Percentiles rank a stretch among this genome's conserved stretches.
Evolutionary conservation across 2,329 filamentous ascomycete species (phyloP).

Genomic region (Nakataea oryzae): DNA sequence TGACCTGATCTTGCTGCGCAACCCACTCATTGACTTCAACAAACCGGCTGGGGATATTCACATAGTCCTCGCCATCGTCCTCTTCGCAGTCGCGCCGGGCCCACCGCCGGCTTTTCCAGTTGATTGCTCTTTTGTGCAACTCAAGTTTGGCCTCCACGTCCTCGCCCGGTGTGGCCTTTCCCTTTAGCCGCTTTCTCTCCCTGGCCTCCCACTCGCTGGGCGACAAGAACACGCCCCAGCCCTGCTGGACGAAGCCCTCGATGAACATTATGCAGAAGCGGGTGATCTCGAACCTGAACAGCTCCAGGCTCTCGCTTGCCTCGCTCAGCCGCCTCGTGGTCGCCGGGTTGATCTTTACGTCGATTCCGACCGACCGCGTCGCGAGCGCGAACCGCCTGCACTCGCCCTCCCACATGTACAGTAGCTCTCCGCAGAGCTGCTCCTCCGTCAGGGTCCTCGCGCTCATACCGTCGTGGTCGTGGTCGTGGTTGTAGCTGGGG

Average conservation of each 20-base stretch:
- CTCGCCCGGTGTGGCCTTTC: no score
- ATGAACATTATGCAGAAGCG: neutral
- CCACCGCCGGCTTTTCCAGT: neutral
- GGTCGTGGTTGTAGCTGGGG: no score
- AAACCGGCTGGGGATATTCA: neutral
- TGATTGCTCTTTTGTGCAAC: neutral
- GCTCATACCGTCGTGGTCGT: neutral
- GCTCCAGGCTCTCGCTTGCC: neutral
- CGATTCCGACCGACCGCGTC: no score
- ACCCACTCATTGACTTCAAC: neutral
- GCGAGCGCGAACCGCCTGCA: neutral
- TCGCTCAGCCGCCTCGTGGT: neutral
- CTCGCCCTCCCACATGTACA: neutral
- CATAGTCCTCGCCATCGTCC: no score
- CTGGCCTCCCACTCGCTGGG: neutral
- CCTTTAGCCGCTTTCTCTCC: neutral
- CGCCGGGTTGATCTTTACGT: neutral
- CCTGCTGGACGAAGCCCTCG: neutral
- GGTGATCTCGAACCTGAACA: neutral
- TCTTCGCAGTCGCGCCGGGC: no score
- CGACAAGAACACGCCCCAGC: neutral
- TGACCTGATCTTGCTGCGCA: neutral
- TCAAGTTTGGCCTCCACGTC: neutral
- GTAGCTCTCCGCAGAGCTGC: neutral
- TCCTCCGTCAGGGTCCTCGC: neutral